Conservation (phyloP, 495 filamentous ascomycete genomes). For the Penicillium odoratum region DNA sequence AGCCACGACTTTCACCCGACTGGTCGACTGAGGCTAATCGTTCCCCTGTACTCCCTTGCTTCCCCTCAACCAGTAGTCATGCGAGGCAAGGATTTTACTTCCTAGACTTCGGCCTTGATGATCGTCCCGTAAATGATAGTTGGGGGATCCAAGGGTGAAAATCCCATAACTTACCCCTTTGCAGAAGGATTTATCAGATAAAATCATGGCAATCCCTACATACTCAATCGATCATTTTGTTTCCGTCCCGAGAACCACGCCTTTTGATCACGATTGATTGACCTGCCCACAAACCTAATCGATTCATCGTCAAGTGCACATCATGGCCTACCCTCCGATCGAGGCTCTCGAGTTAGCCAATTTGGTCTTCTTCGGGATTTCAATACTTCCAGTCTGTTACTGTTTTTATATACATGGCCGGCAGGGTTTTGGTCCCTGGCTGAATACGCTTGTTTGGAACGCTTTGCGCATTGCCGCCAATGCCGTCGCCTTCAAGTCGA, state of each 20-base stretch:
- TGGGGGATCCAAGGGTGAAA: background rate
- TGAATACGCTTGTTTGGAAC: background rate
- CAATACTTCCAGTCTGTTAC: constrained; percentile 1
- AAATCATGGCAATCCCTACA: background rate
- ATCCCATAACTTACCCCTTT: background rate
- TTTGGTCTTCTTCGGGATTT: constrained; percentile 1
- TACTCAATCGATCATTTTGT: background rate
- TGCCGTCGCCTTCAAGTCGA: background rate
- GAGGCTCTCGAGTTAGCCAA: background rate
- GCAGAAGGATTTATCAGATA: background rate
- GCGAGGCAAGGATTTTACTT: background rate
- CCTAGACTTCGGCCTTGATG: background rate
- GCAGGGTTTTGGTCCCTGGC: background rate
- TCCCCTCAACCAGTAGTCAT: background rate
- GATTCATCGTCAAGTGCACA: background rate
- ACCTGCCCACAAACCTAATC: background rate
- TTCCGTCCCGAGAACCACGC: background rate
- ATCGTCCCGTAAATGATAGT: background rate
- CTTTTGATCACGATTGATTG: background rate
- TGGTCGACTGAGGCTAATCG: background rate
- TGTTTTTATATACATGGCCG: constrained; percentile 5
- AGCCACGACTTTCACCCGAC: background rate
- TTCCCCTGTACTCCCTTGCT: background rate
- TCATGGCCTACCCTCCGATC: background rate
- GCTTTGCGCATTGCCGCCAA: background rate